Percentiles rank a stretch among this genome's conserved stretches.
phyloP scores from a whole-genome alignment of 805 yeast species.

The Pichia membranifaciens region DNA sequence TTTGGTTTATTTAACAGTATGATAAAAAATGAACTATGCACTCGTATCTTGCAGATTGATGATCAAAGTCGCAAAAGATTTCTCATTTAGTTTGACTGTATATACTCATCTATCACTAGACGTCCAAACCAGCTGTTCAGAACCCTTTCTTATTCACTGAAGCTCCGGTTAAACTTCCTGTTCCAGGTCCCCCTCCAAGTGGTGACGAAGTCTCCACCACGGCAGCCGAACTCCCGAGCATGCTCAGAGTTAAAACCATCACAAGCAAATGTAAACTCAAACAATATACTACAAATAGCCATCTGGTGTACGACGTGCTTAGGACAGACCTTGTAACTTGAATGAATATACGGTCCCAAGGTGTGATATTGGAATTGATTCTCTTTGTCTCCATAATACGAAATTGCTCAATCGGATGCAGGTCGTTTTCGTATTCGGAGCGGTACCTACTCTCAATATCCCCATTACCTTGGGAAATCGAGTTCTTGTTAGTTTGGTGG shows the following conservation, averaged over 20 bases:
- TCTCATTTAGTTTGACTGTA: too few species aligned
- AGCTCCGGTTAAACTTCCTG: not conserved
- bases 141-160: too few species aligned
- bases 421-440: slow-evolving; percentile 62
- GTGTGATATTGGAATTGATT: slow-evolving; percentile 63
- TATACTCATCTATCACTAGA: too few species aligned
- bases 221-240: slow-evolving; percentile 30
- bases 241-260: slow-evolving; percentile 54
- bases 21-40: too few species aligned
- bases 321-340: slow-evolving; percentile 69
- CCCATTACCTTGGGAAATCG: slow-evolving; percentile 9
- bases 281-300: slow-evolving; percentile 69
- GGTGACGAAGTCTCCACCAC: not conserved
- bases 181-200: not conserved
- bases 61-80: too few species aligned
- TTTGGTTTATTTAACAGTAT: too few species aligned
- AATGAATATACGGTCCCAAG: slow-evolving; percentile 72
- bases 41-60: too few species aligned
- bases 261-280: slow-evolving; percentile 68
- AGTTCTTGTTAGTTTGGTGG: slow-evolving; percentile 33
- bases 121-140: too few species aligned
- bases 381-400: slow-evolving; percentile 73
- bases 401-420: slow-evolving; percentile 81
- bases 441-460: slow-evolving; percentile 55
- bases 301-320: slow-evolving; percentile 65